Conservation (phyloP, 768 basidiomycete species). For the Pluteus cervinus region DNA sequence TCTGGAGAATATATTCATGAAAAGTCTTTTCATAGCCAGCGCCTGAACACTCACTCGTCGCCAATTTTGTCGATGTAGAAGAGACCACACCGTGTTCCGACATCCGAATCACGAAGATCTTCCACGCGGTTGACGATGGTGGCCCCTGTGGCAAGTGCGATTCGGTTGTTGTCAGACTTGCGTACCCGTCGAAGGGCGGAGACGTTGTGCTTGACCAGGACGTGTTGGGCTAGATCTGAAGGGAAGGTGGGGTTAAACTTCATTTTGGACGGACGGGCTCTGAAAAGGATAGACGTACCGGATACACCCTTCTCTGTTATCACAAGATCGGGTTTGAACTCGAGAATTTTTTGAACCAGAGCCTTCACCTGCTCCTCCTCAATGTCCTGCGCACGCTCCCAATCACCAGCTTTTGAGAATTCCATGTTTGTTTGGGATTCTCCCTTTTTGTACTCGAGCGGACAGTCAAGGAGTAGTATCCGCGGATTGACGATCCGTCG, state of each 20-base stretch:
- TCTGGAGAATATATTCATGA: slow-evolving; percentile 33
- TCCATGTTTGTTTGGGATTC: slow-evolving; percentile 99
- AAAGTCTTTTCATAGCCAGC: slow-evolving; percentile 4
- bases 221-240: slow-evolving; percentile 87
- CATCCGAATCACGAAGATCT: slow-evolving; percentile 85
- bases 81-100: slow-evolving; percentile 92
- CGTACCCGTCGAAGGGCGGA: slow-evolving; percentile 96
- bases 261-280: not conserved
- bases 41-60: slow-evolving; percentile 63
- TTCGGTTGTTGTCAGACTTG: slow-evolving; percentile 98
- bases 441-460: slow-evolving; percentile 98
- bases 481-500: slow-evolving; percentile 85
- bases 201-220: slow-evolving; percentile 81
- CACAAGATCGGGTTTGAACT: slow-evolving; percentile 92
- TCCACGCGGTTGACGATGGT: slow-evolving; percentile 97
- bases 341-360: slow-evolving; percentile 78
- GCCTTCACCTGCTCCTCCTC: slow-evolving; percentile 96
- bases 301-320: slow-evolving; percentile 98
- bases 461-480: slow-evolving; percentile 88
- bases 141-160: slow-evolving; percentile 91
- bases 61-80: slow-evolving; percentile 97
- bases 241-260: not conserved
- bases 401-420: slow-evolving; percentile 90
- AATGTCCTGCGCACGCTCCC: slow-evolving; percentile 86
- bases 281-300: slow-evolving; percentile 42